These are phyloP conservation scores for Scytalidium lignicola DNA, from an alignment of 2,329 filamentous ascomycete species.

Conservation along the genomic window DNA sequence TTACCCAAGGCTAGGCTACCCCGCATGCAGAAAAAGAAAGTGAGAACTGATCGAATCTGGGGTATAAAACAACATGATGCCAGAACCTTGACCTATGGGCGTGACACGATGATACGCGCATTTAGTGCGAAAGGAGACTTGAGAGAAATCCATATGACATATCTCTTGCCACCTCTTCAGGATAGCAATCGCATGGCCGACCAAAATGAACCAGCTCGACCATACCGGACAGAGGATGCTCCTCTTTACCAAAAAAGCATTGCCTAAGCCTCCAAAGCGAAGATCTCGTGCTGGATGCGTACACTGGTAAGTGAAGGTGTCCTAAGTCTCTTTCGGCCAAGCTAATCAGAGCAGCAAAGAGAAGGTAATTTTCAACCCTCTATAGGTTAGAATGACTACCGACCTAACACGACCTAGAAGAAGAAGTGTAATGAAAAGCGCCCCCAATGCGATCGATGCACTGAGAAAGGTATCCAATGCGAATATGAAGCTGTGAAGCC, in stretches of 20 bases:
- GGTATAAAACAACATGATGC: too few relatives aligned
- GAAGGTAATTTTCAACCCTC: slow-evolving; percentile 20
- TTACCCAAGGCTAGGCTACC: too few relatives aligned
- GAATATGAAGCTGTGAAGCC: slow-evolving; percentile 28
- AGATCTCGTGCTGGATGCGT: slow-evolving; percentile 48
- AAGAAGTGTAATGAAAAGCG: slow-evolving; percentile 29
- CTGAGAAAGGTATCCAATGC: slow-evolving; percentile 22
- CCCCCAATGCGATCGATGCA: slow-evolving; percentile 26
- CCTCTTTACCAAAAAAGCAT: slow-evolving; percentile 51
- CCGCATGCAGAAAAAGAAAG: too few relatives aligned
- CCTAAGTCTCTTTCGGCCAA: background rate
- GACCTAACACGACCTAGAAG: slow-evolving; percentile 16
- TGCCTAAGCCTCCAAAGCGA: slow-evolving; percentile 54
- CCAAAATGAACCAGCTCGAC: background rate
- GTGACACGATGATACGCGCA: too few relatives aligned
- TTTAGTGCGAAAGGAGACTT: too few relatives aligned
- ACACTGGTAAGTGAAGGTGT: slow-evolving; percentile 22
- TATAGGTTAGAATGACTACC: background rate
- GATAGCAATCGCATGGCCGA: background rate
- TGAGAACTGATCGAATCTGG: too few relatives aligned
- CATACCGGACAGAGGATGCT: slow-evolving; percentile 38
- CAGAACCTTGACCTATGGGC: too few relatives aligned
- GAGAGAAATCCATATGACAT: background rate
- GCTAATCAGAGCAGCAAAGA: slow-evolving; percentile 25
- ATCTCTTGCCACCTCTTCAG: background rate